Percentiles rank a stretch among this genome's conserved stretches.
Evolutionary conservation across 2,329 filamentous ascomycete species (phyloP).

Genomic region (Cordyceps fumosorosea): DNA sequence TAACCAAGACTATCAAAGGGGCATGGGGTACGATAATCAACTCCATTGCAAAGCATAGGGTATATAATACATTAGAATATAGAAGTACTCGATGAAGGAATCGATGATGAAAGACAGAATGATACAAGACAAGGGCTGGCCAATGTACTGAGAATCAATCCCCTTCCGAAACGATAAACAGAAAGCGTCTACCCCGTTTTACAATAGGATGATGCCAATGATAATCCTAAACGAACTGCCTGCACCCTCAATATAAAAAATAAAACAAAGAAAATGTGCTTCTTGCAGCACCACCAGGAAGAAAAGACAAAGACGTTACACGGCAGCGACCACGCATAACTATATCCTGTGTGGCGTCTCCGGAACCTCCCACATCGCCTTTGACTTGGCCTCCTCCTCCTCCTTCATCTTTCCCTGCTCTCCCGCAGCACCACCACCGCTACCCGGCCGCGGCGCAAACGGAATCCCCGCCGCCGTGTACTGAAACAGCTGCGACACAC

Average conservation of each 20-base stretch:
- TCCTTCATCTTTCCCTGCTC: background rate
- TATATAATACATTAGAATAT: constrained; percentile 20
- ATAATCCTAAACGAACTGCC: background rate
- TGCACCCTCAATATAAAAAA: background rate
- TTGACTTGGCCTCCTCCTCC: background rate
- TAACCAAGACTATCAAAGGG: constrained; percentile 12
- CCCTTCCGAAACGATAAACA: background rate
- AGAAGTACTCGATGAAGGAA: background rate
- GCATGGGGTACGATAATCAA: too few relatives aligned
- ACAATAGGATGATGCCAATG: background rate
- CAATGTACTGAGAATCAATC: background rate
- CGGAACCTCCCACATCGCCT: constrained; percentile 18
- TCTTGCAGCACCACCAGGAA: background rate
- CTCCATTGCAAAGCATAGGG: constrained; percentile 13
- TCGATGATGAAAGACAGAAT: background rate
- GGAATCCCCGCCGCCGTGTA: constrained; percentile 41
- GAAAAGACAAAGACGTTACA: background rate
- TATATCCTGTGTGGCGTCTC: constrained; percentile 18
- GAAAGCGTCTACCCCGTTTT: background rate
- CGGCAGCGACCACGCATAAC: background rate
- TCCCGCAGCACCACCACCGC: background rate
- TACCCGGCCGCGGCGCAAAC: constrained; percentile 32
- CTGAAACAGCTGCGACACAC: constrained; percentile 23
- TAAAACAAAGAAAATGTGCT: background rate
- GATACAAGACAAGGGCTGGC: background rate